Percentiles rank a stretch among this genome's conserved stretches.
These are phyloP conservation scores for Cymbidium sinense DNA, from an alignment of 106 monocot genomes.

Conservation along the genomic window DNA sequence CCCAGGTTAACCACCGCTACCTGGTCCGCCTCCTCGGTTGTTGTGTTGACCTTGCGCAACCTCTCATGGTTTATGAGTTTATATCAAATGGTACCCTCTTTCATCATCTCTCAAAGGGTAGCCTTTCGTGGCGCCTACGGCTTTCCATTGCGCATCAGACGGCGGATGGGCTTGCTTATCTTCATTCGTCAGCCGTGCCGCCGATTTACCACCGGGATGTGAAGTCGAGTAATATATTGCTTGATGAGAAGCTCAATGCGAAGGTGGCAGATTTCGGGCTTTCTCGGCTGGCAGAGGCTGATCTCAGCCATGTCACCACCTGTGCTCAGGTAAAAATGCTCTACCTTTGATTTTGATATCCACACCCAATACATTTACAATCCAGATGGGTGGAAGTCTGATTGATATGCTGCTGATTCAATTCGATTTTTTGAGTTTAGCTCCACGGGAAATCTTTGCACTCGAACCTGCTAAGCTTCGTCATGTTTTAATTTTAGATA, in stretches of 20 bases:
- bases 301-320: conserved; percentile 52
- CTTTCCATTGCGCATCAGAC: conserved; percentile 46
- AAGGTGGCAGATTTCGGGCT: conserved; percentile 66
- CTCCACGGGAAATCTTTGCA: no score
- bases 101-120: conserved; percentile 38
- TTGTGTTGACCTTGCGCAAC: conserved; percentile 60
- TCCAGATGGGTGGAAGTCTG: no score
- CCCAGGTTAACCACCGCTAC: conserved; percentile 60
- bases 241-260: conserved; percentile 55
- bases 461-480: no score
- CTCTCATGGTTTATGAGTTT: conserved; percentile 67
- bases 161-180: conserved; percentile 53
- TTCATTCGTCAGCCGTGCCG: conserved; percentile 54
- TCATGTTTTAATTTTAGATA: no score
- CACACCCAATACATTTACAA: no score
- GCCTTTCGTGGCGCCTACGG: conserved; percentile 37
- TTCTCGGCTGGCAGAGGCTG: conserved; percentile 48
- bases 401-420: no score
- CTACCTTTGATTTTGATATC: no score
- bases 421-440: no score
- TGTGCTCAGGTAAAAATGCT: conserved; percentile 21
- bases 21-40: conserved; percentile 65
- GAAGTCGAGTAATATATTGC: conserved; percentile 62
- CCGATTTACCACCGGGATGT: conserved; percentile 72
- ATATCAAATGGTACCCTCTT: conserved; percentile 55